phyloP scores from a whole-genome alignment of 768 basidiomycete species.

The Boletus pseudopeckii region DNA sequence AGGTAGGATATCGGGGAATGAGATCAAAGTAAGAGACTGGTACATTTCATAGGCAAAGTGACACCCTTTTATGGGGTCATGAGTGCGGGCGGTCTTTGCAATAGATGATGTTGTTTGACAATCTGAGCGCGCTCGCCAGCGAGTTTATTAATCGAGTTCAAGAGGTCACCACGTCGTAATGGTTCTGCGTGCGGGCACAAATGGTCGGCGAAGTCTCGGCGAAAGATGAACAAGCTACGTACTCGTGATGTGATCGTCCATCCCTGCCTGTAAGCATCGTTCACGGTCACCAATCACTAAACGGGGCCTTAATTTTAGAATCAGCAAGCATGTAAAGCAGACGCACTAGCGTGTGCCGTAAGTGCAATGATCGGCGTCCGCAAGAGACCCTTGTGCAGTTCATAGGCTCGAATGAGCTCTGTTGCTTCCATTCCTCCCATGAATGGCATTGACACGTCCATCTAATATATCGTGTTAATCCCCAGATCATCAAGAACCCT shows the following conservation, averaged over 20 bases:
- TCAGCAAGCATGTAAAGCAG: not conserved
- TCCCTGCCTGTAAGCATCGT: slow-evolving; percentile 71
- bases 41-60: not conserved
- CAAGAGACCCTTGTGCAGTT: slow-evolving; percentile 63
- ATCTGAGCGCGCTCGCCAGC: slow-evolving; percentile 57
- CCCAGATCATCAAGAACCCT: not conserved
- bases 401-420: slow-evolving; percentile 82
- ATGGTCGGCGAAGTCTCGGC: not conserved
- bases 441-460: slow-evolving; percentile 98
- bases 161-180: slow-evolving; percentile 69
- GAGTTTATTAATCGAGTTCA: slow-evolving; percentile 80
- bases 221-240: slow-evolving; percentile 25
- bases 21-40: slow-evolving; percentile 2
- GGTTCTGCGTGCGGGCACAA: slow-evolving; percentile 51
- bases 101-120: slow-evolving; percentile 29
- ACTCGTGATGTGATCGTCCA: slow-evolving; percentile 86
- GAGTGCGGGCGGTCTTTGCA: slow-evolving; percentile 33
- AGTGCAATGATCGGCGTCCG: slow-evolving; percentile 92
- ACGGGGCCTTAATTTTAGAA: slow-evolving; percentile 8
- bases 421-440: slow-evolving; percentile 99
- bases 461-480: slow-evolving; percentile 44
- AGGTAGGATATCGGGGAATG: slow-evolving; percentile 12
- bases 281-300: slow-evolving; percentile 87
- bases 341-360: slow-evolving; percentile 94
- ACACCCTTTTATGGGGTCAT: slow-evolving; percentile 20